Evolutionary conservation across 2,329 filamentous ascomycete genomes (phyloP).

Genomic region (Dactylellina parvicollis): DNA sequence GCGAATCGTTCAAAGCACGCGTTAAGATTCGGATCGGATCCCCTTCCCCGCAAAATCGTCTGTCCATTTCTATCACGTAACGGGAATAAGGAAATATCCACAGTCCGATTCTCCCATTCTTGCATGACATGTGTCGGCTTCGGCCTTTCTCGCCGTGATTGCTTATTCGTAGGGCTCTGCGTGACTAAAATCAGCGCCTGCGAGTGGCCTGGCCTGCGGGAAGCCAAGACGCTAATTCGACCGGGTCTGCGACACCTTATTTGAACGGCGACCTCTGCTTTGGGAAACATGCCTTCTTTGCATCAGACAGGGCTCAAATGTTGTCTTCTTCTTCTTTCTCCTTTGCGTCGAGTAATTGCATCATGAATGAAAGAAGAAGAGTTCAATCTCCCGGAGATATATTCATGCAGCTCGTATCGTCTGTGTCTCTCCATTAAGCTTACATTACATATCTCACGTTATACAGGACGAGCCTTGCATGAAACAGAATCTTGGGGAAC

Average conservation of each 20-base stretch:
- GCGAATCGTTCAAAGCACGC: constrained; percentile 53
- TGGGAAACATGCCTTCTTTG: constrained; percentile 46
- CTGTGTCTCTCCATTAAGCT: no score
- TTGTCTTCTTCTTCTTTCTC: neutral
- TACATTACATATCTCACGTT: constrained; percentile 12
- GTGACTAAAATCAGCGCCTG: constrained; percentile 10
- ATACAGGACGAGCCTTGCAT: neutral
- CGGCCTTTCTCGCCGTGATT: constrained; percentile 2
- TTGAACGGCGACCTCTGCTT: constrained; percentile 54
- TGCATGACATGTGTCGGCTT: constrained; percentile 34
- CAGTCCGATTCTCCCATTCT: constrained; percentile 1
- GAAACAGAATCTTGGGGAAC: neutral
- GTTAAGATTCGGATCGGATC: constrained; percentile 24
- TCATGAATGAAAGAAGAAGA: neutral
- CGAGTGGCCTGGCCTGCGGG: constrained; percentile 35
- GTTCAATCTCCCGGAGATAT: constrained; percentile 20
- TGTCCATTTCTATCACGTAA: constrained; percentile 50
- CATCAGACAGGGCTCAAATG: constrained; percentile 29
- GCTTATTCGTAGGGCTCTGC: constrained; percentile 49
- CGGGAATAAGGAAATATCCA: constrained; percentile 36
- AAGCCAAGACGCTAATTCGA: constrained; percentile 50
- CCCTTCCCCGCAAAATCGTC: constrained; percentile 44
- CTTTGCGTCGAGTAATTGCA: neutral
- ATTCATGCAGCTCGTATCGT: constrained; percentile 11
- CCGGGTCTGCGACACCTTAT: constrained; percentile 52